Evolutionary conservation across 208 protist species (phyloP).

Genomic region (Leishmania mexicana): DNA sequence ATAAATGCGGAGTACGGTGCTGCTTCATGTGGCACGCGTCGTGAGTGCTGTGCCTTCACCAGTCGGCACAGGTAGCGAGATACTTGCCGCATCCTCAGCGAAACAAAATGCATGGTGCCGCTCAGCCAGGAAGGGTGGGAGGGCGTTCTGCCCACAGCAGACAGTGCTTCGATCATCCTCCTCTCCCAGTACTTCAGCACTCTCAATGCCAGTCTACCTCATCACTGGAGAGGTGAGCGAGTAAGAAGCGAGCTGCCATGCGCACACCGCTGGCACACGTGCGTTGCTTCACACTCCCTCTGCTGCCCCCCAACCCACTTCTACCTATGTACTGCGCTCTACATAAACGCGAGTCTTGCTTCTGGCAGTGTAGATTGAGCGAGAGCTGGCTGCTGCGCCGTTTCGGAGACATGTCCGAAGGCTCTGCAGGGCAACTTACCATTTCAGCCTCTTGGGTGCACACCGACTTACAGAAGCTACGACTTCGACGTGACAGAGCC

Average conservation of each 20-base stretch:
- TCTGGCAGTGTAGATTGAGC: background rate
- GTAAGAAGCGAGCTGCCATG: background rate
- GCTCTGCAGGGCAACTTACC: background rate
- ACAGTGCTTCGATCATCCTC: background rate
- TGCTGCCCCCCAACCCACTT: background rate
- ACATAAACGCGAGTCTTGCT: background rate
- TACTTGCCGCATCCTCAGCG: background rate
- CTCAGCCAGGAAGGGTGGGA: background rate
- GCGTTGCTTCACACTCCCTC: background rate
- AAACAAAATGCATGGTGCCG: background rate
- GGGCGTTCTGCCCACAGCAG: background rate
- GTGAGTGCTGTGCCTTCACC: background rate
- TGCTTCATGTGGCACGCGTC: background rate
- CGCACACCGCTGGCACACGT: background rate
- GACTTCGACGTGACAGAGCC: conserved; percentile 24
- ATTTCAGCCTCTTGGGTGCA: conserved; percentile 65
- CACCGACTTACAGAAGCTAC: conserved; percentile 51
- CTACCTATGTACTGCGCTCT: background rate
- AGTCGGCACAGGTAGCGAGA: background rate
- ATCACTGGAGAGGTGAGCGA: background rate
- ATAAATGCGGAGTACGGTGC: background rate
- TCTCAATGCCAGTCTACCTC: background rate
- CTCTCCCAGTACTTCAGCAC: background rate
- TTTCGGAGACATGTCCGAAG: background rate
- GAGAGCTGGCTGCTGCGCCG: background rate